Evolutionary conservation across 73 alveolate species (phyloP).

Genomic region (Tetrahymena thermophila): DNA sequence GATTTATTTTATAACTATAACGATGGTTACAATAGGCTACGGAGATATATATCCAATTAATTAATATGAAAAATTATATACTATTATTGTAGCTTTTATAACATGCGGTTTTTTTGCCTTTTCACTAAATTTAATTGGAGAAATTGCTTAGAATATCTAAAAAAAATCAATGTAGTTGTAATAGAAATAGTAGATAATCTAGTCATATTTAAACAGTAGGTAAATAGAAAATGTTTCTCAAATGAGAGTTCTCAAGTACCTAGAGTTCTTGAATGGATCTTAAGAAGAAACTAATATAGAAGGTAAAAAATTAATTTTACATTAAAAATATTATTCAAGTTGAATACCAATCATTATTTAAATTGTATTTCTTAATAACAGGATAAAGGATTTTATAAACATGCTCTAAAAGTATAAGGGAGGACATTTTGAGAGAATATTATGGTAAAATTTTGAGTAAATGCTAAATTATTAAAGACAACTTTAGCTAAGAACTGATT

Average conservation of each 20-base stretch:
- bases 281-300: neutral
- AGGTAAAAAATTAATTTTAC: neutral
- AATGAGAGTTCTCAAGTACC: neutral
- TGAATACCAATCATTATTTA: too few relatives aligned
- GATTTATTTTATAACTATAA: slow-evolving; percentile 53
- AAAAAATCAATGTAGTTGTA: neutral
- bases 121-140: slow-evolving; percentile 50
- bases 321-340: too few relatives aligned
- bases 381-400: neutral
- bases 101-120: slow-evolving; percentile 63
- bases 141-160: slow-evolving; percentile 11
- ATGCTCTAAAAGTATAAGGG: neutral
- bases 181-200: neutral
- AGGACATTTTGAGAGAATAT: neutral
- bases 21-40: slow-evolving; percentile 73
- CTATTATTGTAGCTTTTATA: slow-evolving; percentile 43
- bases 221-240: neutral
- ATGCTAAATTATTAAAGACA: neutral
- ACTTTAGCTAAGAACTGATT: neutral
- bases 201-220: neutral
- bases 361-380: neutral
- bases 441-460: neutral
- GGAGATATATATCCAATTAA: slow-evolving; percentile 68
- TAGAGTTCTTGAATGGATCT: neutral
- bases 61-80: slow-evolving; percentile 43